These are phyloP conservation scores for Balakata baccata DNA, from an alignment of 345 rosid genomes.

Conservation along the genomic window DNA sequence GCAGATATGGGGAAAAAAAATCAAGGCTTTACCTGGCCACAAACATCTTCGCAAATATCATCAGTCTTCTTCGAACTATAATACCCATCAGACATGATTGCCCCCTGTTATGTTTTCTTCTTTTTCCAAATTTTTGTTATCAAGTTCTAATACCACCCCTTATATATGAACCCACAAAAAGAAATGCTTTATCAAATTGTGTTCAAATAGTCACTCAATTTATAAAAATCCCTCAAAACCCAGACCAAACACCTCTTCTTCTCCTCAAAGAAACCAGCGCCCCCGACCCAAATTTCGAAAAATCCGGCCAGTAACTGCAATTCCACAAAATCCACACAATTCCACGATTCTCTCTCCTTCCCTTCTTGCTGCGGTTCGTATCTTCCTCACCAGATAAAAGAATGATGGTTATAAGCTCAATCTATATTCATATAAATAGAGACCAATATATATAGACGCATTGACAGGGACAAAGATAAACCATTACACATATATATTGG, in stretches of 20 bases:
- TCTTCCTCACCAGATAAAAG: slow-evolving; percentile 23
- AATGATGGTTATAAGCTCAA: background rate
- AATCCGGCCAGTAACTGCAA: slow-evolving; percentile 1
- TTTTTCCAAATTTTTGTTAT: background rate
- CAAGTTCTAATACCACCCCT: background rate
- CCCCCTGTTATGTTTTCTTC: background rate
- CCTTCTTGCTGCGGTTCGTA: background rate
- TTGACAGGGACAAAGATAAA: background rate
- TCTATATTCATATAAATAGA: background rate
- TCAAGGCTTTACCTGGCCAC: slow-evolving; percentile 58
- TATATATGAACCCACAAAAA: background rate
- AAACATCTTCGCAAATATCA: slow-evolving; percentile 69
- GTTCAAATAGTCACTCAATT: background rate
- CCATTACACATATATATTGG: background rate
- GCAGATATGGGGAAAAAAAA: background rate
- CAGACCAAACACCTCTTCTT: slow-evolving; percentile 23
- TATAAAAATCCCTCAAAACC: slow-evolving; percentile 21
- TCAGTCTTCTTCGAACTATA: slow-evolving; percentile 86
- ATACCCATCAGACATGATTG: slow-evolving; percentile 66
- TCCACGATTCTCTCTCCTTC: background rate
- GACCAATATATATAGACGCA: slow-evolving; percentile 4
- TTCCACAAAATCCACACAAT: background rate
- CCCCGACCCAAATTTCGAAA: slow-evolving; percentile 14
- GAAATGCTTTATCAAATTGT: background rate
- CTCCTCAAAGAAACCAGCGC: background rate